Percentiles rank a stretch among this genome's conserved stretches.
phyloP scores from a whole-genome alignment of 176 grass and related monocot genomes.

The Phoenix dactylifera region DNA sequence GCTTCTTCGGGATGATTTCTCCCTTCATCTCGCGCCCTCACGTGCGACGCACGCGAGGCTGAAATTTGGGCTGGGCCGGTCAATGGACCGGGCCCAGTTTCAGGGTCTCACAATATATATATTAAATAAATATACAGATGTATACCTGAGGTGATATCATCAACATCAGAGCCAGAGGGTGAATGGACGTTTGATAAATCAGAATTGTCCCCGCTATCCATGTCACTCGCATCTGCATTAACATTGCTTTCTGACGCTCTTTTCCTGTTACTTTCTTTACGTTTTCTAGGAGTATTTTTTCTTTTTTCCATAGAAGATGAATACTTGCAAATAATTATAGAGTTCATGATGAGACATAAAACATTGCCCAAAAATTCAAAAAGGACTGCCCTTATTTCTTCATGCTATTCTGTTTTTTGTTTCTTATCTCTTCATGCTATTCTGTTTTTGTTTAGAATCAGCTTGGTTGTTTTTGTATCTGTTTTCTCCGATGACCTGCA shows the following conservation, averaged over 20 bases:
- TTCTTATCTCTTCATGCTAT: conserved; percentile 42
- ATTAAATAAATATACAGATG: no score
- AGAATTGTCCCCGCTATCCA: conserved; percentile 24
- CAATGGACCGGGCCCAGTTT: no score
- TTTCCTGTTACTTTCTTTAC: conserved; percentile 19
- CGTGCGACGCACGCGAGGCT: no score
- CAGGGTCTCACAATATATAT: no score
- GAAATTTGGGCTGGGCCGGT: no score
- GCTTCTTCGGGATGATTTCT: no score
- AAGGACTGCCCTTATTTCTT: no score
- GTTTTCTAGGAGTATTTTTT: conserved; percentile 24
- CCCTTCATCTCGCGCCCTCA: no score
- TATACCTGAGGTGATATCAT: conserved; percentile 37
- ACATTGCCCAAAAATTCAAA: no score
- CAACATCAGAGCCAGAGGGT: conserved; percentile 27
- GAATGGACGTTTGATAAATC: conserved; percentile 31
- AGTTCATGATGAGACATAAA: no score
- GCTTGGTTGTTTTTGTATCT: conserved; percentile 32
- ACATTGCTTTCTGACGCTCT: conserved; percentile 10
- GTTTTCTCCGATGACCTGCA: conserved; percentile 46
- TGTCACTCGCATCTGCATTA: no score
- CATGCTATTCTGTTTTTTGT: no score
- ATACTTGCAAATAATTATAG: conserved; percentile 32
- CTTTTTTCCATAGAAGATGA: conserved; percentile 34
- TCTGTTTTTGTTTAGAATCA: conserved; percentile 23